A percentile compares a stretch with the other conserved stretches of the same genome.
Conservation (phyloP, 2,329 filamentous ascomycete species). For the Venturia carpophila region DNA sequence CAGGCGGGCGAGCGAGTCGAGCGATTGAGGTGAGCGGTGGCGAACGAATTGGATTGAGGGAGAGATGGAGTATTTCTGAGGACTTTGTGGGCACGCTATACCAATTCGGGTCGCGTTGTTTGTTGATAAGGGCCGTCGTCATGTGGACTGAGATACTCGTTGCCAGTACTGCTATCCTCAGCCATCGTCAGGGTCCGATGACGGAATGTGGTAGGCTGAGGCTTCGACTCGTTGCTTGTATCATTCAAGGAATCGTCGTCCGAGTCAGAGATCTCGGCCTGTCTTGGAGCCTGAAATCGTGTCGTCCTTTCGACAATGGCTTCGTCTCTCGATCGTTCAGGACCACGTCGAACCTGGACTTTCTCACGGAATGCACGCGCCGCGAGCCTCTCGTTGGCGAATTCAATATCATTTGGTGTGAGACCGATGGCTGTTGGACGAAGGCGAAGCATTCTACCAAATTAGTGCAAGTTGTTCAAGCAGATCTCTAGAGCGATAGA, state of each 20-base stretch:
- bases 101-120: background rate
- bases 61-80: background rate
- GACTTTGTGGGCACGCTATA: slow-evolving; percentile 8
- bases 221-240: background rate
- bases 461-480: background rate
- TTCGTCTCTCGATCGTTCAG: slow-evolving; percentile 11
- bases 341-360: background rate
- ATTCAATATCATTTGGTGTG: slow-evolving; percentile 9
- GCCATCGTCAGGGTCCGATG: background rate
- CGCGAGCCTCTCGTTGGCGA: background rate
- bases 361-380: background rate
- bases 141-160: slow-evolving; percentile 1
- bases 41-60: background rate
- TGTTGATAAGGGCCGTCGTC: slow-evolving; percentile 1
- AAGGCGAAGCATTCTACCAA: slow-evolving; percentile 14
- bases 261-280: background rate
- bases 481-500: too few species aligned
- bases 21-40: background rate
- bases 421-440: slow-evolving; percentile 9
- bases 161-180: background rate
- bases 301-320: background rate
- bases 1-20: background rate
- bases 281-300: slow-evolving; percentile 1
- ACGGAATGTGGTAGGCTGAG: background rate
- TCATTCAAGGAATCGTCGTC: background rate